Conservation (phyloP, 2,329 filamentous ascomycete genomes). For the Podosphaera fusca region DNA sequence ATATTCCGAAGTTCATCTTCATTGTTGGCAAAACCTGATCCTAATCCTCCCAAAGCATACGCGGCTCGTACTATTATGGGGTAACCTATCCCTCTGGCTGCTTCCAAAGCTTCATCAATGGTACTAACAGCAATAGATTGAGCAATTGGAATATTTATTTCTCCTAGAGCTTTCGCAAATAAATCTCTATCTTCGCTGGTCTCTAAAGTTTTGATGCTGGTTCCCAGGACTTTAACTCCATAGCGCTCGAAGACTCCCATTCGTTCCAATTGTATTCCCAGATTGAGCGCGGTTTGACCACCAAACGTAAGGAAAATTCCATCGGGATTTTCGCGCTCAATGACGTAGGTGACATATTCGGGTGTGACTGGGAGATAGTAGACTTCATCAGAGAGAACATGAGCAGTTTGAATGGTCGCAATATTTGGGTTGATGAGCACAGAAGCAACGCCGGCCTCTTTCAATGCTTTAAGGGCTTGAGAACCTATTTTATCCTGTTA, state of each 20-base stretch:
- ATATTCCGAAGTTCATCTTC: constrained; percentile 83
- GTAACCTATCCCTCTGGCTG: constrained; percentile 72
- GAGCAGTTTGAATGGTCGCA: constrained; percentile 92
- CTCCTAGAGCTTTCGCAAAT: constrained; percentile 83
- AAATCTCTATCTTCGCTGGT: constrained; percentile 89
- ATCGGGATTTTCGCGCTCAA: constrained; percentile 86
- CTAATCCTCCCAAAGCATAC: constrained; percentile 86
- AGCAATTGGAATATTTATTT: constrained; percentile 94
- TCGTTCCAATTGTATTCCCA: constrained; percentile 93
- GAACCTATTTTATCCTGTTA: constrained; percentile 36
- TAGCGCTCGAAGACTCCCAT: constrained; percentile 90
- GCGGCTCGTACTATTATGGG: constrained; percentile 95
- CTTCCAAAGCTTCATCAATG: constrained; percentile 74
- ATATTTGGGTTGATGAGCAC: constrained; percentile 97
- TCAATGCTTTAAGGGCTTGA: constrained; percentile 88
- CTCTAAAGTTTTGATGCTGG: constrained; percentile 81
- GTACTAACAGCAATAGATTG: constrained; percentile 85
- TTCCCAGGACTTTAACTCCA: constrained; percentile 85
- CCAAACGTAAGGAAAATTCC: constrained; percentile 95
- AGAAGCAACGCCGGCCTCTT: constrained; percentile 77
- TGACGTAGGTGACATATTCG: constrained; percentile 94
- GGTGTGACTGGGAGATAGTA: constrained; percentile 96
- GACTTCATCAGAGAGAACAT: constrained; percentile 86
- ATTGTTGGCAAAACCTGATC: constrained; percentile 88
- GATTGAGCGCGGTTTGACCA: constrained; percentile 87